Evolutionary conservation across 768 basidiomycete genomes (phyloP), one percentile per base, ranked within the genome.

Genomic region (Pleurotus platypus): DNA sequence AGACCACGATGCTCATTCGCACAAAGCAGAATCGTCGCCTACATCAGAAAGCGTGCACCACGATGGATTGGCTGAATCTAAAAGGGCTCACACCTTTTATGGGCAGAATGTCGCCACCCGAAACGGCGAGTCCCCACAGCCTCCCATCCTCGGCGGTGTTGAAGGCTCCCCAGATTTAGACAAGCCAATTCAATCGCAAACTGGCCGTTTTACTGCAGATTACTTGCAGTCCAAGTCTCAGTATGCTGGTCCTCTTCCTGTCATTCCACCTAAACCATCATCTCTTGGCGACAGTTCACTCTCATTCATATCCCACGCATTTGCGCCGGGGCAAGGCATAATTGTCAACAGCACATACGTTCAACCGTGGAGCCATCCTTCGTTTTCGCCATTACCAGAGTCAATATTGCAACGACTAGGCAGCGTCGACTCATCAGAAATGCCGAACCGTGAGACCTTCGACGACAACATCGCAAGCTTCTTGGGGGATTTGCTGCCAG

Each of bases 311-410:
- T 70, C 80, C 40, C 75, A 75, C 62, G 69, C 70, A 18, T 75
- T 73, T 56, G 62, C 69, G 22, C 58, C 73, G 12, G 71, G 77
- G 6, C 69, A 74, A 55, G 74, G 71, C 20, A 64, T 72, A 61
- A 62, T 73, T 16, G 62, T 74, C 37, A 73, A 75, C 12, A 75
- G 71, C 49, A 69, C 78, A 16, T 72, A 70, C 49, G 66, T 84
- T 54, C 80, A 85, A 61, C 81, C 83, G 3, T 89, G 87, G 87
- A 66, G 62, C 48, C 78, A 86, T 60, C 75, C 78, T 2, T 69
- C 77, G 8, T 88, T 87, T 63, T 75, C 80, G 22, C 79, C 85
- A 2, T 80, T 89, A 49, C 87, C 86, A 2, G 74, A 81, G 48
- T 66, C 70, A 60, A 74, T 90, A 57, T 63, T 80, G 61, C 70